Percentiles rank a stretch among this genome's conserved stretches.
Evolutionary conservation across 768 basidiomycete species (phyloP).

Genomic region (Termitomyces sp.): DNA sequence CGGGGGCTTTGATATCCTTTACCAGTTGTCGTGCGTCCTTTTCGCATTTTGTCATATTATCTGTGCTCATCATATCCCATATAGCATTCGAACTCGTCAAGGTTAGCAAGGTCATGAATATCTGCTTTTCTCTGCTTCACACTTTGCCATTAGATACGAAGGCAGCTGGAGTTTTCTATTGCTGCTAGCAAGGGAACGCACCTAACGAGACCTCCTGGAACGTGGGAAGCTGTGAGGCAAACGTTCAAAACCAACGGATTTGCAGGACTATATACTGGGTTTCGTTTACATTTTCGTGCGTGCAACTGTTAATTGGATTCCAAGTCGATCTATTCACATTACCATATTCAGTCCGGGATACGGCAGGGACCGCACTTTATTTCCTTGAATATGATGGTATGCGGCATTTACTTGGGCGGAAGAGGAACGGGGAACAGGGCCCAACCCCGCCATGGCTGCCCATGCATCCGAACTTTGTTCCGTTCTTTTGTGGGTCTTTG

Average conservation of each 20-base stretch:
- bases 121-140: constrained; percentile 6
- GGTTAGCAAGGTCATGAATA: constrained; percentile 36
- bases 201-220: constrained; percentile 75
- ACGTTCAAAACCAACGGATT: constrained; percentile 66
- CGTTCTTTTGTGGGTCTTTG: constrained; percentile 88
- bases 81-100: constrained; percentile 93
- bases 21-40: constrained; percentile 78
- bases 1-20: constrained; percentile 86
- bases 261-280: constrained; percentile 76
- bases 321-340: background rate
- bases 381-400: constrained; percentile 94
- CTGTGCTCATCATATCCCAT: constrained; percentile 6
- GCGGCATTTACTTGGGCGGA: constrained; percentile 81
- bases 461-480: constrained; percentile 72
- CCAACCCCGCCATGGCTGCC: constrained; percentile 84
- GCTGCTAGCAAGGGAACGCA: constrained; percentile 73
- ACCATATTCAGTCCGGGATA: constrained; percentile 70
- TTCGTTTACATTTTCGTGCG: constrained; percentile 81
- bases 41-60: background rate
- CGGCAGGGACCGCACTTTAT: constrained; percentile 84
- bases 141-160: constrained; percentile 58
- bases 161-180: constrained; percentile 91
- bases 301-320: constrained; percentile 5
- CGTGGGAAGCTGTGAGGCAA: constrained; percentile 73
- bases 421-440: constrained; percentile 76